phyloP scores from a whole-genome alignment of 768 basidiomycete genomes.

The Macrolepiota dolichaula region DNA sequence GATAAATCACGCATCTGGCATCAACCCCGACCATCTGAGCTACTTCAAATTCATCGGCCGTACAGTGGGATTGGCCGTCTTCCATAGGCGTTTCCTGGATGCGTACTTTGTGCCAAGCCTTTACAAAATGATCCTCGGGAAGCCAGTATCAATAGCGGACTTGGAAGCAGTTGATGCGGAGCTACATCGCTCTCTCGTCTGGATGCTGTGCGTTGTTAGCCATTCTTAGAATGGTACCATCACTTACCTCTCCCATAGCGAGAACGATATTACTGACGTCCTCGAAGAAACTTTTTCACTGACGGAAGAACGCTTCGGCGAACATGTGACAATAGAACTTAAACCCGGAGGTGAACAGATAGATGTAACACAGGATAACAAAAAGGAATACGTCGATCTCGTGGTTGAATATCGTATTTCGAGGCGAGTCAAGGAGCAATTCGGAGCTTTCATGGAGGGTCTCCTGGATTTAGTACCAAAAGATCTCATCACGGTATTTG shows the following conservation, averaged over 20 bases:
- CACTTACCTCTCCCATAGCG: slow-evolving; percentile 33
- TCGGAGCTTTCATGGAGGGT: slow-evolving; percentile 82
- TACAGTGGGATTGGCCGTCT: slow-evolving; percentile 69
- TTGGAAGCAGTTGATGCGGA: slow-evolving; percentile 70
- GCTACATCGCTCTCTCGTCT: slow-evolving; percentile 62
- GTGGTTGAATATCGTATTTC: slow-evolving; percentile 84
- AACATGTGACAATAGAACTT: slow-evolving; percentile 64
- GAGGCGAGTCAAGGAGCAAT: slow-evolving; percentile 78
- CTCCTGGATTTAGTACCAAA: slow-evolving; percentile 81
- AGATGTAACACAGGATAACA: slow-evolving; percentile 70
- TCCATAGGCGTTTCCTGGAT: slow-evolving; percentile 76
- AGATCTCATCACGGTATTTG: slow-evolving; percentile 85
- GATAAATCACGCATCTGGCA: slow-evolving; percentile 72
- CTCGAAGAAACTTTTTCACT: slow-evolving; percentile 71
- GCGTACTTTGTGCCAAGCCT: slow-evolving; percentile 78
- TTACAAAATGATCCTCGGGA: slow-evolving; percentile 75
- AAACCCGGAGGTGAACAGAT: slow-evolving; percentile 57
- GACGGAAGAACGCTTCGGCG: slow-evolving; percentile 75
- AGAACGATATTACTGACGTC: slow-evolving; percentile 73
- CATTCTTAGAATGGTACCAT: neutral
- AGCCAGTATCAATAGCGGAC: slow-evolving; percentile 57
- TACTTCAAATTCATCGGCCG: slow-evolving; percentile 85
- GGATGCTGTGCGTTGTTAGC: slow-evolving; percentile 61
- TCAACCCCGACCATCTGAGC: slow-evolving; percentile 74
- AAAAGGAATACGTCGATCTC: slow-evolving; percentile 72